These are phyloP conservation scores for Saccharomycopsis guyanensis DNA, from an alignment of 805 yeast genomes.

Conservation along the genomic window DNA sequence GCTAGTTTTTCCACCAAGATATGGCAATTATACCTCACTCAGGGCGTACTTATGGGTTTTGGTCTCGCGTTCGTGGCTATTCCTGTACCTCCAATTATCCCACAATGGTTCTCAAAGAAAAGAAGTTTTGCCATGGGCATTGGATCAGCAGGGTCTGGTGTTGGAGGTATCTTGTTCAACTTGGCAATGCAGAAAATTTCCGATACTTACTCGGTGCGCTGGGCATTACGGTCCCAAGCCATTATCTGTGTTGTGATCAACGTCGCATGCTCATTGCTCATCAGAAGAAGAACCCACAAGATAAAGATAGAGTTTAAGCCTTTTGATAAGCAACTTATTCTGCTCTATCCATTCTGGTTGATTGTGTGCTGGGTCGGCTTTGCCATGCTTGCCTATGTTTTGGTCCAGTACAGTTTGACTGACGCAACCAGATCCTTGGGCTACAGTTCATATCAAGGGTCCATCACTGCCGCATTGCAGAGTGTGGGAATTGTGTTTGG, in stretches of 20 bases:
- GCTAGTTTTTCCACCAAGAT: constrained; percentile 44
- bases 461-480: constrained; percentile 52
- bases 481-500: constrained; percentile 50
- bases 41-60: constrained; percentile 56
- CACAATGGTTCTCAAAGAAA: constrained; percentile 52
- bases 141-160: constrained; percentile 34
- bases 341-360: constrained; percentile 36
- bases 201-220: constrained; percentile 25
- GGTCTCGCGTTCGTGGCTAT: constrained; percentile 44
- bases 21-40: constrained; percentile 64
- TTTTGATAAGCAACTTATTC: constrained; percentile 36
- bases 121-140: constrained; percentile 36
- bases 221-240: constrained; percentile 33
- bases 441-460: constrained; percentile 44
- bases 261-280: constrained; percentile 28
- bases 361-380: constrained; percentile 35
- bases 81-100: constrained; percentile 52
- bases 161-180: constrained; percentile 38
- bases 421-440: constrained; percentile 57
- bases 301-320: constrained; percentile 31
- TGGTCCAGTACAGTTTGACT: constrained; percentile 49
- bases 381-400: constrained; percentile 54
- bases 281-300: constrained; percentile 33
- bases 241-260: constrained; percentile 32
- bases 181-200: constrained; percentile 31